phyloP scores from a whole-genome alignment of 768 basidiomycete genomes.

The Suillus luteus region DNA sequence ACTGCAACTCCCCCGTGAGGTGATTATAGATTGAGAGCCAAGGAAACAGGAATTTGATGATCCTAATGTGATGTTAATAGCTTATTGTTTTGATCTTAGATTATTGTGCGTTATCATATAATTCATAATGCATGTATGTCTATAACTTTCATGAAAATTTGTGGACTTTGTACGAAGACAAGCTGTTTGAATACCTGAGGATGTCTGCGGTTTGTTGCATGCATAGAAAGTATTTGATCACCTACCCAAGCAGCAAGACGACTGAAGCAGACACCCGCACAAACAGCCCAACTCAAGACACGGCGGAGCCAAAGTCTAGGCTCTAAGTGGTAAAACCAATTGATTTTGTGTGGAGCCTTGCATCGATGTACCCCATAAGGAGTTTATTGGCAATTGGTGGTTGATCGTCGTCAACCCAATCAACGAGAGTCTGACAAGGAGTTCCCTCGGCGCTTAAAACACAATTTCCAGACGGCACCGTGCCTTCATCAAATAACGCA shows the following conservation, averaged over 20 bases:
- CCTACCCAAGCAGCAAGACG: neutral
- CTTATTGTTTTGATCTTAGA: neutral
- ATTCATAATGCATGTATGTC: neutral
- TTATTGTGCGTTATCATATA: neutral
- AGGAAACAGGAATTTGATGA: too few species aligned
- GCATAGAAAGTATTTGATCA: neutral
- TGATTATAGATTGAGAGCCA: neutral
- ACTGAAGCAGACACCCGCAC: neutral
- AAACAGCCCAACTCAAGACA: too few species aligned
- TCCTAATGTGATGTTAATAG: neutral
- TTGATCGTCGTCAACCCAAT: neutral
- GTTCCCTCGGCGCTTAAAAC: neutral
- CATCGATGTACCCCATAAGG: neutral
- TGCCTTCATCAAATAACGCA: neutral
- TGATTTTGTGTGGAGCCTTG: too few species aligned
- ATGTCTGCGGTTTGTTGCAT: neutral
- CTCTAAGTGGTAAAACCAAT: too few species aligned
- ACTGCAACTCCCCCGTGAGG: conserved; percentile 11
- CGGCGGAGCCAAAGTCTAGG: too few species aligned
- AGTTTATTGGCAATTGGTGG: neutral
- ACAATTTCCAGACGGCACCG: neutral
- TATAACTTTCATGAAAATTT: neutral
- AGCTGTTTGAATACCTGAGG: neutral
- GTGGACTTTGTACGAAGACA: neutral
- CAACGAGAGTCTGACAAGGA: neutral